Conservation (phyloP, 2,329 filamentous ascomycete genomes). For the Epichloe aotearoae region DNA sequence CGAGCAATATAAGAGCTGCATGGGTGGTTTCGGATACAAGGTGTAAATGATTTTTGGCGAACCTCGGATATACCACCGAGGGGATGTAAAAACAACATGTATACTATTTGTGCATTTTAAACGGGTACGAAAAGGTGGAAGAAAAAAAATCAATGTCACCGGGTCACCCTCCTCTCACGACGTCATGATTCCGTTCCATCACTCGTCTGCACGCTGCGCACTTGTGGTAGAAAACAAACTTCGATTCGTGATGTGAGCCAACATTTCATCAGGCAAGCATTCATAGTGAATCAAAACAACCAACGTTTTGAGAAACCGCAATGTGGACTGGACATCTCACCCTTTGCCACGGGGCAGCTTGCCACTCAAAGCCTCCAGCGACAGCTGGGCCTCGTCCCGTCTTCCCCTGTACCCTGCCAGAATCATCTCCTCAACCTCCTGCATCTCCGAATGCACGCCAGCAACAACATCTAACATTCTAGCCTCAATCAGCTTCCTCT, state of each 20-base stretch:
- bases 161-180: slow-evolving; percentile 2
- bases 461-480: slow-evolving; percentile 14
- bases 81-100: slow-evolving; percentile 7
- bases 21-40: slow-evolving; percentile 87
- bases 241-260: no score
- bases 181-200: not conserved
- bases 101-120: slow-evolving; percentile 11
- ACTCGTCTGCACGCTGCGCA: not conserved
- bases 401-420: slow-evolving; percentile 16
- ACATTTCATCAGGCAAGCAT: no score
- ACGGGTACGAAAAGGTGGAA: slow-evolving; percentile 5
- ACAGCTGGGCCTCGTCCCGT: slow-evolving; percentile 11
- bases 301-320: no score
- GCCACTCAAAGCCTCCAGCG: slow-evolving; percentile 2
- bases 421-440: slow-evolving; percentile 18
- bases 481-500: slow-evolving; percentile 14
- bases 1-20: slow-evolving; percentile 77
- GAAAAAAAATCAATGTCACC: not conserved
- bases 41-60: slow-evolving; percentile 26
- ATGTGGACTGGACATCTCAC: not conserved
- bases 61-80: not conserved
- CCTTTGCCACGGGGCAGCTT: not conserved
- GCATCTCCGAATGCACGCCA: slow-evolving; percentile 9
- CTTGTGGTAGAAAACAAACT: not conserved
- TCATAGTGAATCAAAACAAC: not conserved